Conservation (phyloP, 805 yeast species). For the Alloascoidea africana region DNA sequence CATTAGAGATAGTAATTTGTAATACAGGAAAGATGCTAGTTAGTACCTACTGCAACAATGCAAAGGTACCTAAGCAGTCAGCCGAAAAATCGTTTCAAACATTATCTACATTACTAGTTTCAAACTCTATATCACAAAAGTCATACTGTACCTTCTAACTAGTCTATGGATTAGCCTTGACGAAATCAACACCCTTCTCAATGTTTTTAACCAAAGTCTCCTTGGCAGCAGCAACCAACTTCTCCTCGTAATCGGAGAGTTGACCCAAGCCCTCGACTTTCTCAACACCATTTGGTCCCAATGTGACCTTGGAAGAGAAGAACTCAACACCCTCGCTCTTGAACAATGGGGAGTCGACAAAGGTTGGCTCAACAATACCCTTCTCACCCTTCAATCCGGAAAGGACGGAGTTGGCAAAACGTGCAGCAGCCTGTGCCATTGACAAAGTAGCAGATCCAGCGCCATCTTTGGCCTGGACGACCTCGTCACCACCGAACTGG, state of each 20-base stretch:
- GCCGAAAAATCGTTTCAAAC: too few relatives aligned
- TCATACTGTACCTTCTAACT: too few relatives aligned
- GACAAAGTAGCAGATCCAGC: slow-evolving; percentile 90
- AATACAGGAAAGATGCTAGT: too few relatives aligned
- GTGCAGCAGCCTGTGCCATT: slow-evolving; percentile 90
- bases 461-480: slow-evolving; percentile 89
- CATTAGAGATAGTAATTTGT: too few relatives aligned
- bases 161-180: slow-evolving; percentile 23
- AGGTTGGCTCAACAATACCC: slow-evolving; percentile 37
- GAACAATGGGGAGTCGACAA: slow-evolving; percentile 59
- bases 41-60: too few relatives aligned
- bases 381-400: slow-evolving; percentile 25
- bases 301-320: slow-evolving; percentile 61
- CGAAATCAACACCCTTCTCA: slow-evolving; percentile 85
- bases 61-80: too few relatives aligned
- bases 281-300: slow-evolving; percentile 61
- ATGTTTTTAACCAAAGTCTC: slow-evolving; percentile 86
- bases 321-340: slow-evolving; percentile 61
- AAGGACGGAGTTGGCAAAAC: slow-evolving; percentile 49
- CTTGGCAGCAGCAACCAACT: slow-evolving; percentile 67
- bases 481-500: slow-evolving; percentile 95
- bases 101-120: too few relatives aligned
- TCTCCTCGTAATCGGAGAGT: slow-evolving; percentile 67
- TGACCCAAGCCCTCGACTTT: slow-evolving; percentile 46
- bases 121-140: too few relatives aligned